phyloP scores from a whole-genome alignment of 805 yeast species.

The Nakazawaea pomicola region DNA sequence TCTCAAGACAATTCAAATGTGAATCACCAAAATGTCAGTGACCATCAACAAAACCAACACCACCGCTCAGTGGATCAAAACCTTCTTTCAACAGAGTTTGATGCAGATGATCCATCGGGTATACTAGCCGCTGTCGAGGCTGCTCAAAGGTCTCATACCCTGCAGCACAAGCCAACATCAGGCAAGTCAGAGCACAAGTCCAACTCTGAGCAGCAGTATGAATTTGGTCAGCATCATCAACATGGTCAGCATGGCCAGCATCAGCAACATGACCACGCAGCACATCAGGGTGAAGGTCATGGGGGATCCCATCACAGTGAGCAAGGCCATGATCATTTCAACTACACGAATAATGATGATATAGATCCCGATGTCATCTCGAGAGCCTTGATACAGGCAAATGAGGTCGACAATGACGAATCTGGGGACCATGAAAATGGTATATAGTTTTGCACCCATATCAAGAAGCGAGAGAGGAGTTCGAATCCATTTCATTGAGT shows the following conservation, averaged over 20 bases:
- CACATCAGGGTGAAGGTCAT: constrained; percentile 17
- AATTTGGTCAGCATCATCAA: constrained; percentile 9
- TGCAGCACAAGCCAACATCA: background rate
- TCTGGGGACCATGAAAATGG: background rate
- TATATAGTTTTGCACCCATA: background rate
- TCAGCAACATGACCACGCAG: constrained; percentile 13
- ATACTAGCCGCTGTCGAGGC: constrained; percentile 59
- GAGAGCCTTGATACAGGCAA: constrained; percentile 59
- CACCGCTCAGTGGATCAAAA: constrained; percentile 21
- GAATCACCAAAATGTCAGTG: too few species aligned
- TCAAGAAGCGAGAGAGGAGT: too few species aligned
- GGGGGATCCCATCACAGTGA: constrained; percentile 14
- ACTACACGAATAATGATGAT: constrained; percentile 27
- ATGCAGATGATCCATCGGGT: constrained; percentile 32
- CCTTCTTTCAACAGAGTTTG: constrained; percentile 34
- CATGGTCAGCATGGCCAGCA: constrained; percentile 5
- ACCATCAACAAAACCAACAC: too few species aligned
- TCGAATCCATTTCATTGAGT: too few species aligned
- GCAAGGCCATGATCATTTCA: constrained; percentile 2
- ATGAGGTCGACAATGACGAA: constrained; percentile 29
- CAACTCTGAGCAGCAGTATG: constrained; percentile 3
- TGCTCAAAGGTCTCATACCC: constrained; percentile 33
- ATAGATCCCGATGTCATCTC: constrained; percentile 67
- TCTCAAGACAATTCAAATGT: constrained; percentile 12
- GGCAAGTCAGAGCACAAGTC: constrained; percentile 1